Base-by-base conservation (phyloP, 176 grass and related monocot genomes). In the Oryza glaberrima region DNA sequence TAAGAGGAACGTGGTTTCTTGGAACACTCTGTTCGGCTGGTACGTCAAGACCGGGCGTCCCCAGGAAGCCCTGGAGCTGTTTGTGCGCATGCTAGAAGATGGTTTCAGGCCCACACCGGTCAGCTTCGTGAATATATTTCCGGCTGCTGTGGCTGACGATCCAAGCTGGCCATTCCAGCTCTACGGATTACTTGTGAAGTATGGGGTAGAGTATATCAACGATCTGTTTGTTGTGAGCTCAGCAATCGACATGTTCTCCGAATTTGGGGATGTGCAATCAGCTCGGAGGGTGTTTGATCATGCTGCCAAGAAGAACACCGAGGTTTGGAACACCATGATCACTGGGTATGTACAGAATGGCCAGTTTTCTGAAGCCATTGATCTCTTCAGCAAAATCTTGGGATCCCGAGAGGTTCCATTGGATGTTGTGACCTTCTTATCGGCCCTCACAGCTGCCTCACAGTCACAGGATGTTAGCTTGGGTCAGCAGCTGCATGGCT, bases 301-400 rank as follows among this genome's bases (percentile, higher is more conserved):
- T 74, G 69, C 71, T 26, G 70, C 78, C 48, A 83, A 90, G 65
- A 98, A 85, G 83, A 98, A 98, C 70, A 95, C 84, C 0, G 89
- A 95, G 84, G 89, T 98, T 28, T 98, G 96, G 96, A 98, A 95
- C 83, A 94, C 96, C 40, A 98, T 95, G 96, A 95, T 98, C 67
- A 82, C 90, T 60, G 96, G 89, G 58, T 94, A 83, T 69, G 89
- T 90, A 51, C 93, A 94, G 79, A 98, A 95, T 83, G 89, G 85
- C 69, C 43, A 70, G 15, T 87, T 86, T 70, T 1, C 73, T 68
- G 81, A 98, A 74, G 96, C 91, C 35, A 80, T 95, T 12, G 70
- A 79, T 92, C 85, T 98, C 66, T 92, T 95, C 48, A 54, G 81
- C 22, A 22, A 85, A 17, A 83, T 98, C 46, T 74, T 98, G 87